Evolutionary conservation across 164 flowering plant species (phyloP), one percentile per base, ranked within the genome.

Genomic region (Berberis thunbergii): DNA sequence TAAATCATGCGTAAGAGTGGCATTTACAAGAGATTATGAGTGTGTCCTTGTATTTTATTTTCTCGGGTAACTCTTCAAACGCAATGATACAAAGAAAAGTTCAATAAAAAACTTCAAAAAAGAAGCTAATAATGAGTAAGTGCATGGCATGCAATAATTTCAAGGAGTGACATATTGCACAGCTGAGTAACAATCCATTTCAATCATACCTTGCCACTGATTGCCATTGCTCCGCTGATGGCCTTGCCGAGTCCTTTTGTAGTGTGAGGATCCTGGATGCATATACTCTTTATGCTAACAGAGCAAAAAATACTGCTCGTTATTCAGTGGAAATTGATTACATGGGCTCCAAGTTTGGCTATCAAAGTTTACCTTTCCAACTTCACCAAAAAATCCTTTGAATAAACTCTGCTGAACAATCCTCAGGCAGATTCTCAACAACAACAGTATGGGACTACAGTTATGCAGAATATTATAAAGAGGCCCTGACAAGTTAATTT

Each of bases 341-440:
- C 50, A 50, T 5, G 45, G 52, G 11, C 11, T 11, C 6, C 42
- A n/a, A 63, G 49, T 43, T 11, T 49, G 54, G 26, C n/a, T 7
- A 56, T 54, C 13, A 54, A 44, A 26, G 57, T 86, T 67, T 87
- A 91, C 98, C 68, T 82, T n/a, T 77, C 98, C 98, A 70, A 78
- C 83, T 72, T 72, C 74, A 48, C 82, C 78, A 74, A 83, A 92
- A n/a, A 63, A 92, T 81, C 64, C 69, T 79, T 68, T 48, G 75
- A 48, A 92, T 75, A 68, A 81, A 87, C 72, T 79, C 84, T 39
- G 43, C 68, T 66, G 98, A 86, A 70, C 76, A 84, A 70, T 89
- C 91, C 54, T 80, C 87, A 4, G 95, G 98, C 4, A 92, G 73
- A 70, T 92, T 89, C 73, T 89, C 96, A 68, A 85, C 95, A 71